Conservation (phyloP, 108 stramenopile genomes). For the Stephanodiscus minutulus region DNA sequence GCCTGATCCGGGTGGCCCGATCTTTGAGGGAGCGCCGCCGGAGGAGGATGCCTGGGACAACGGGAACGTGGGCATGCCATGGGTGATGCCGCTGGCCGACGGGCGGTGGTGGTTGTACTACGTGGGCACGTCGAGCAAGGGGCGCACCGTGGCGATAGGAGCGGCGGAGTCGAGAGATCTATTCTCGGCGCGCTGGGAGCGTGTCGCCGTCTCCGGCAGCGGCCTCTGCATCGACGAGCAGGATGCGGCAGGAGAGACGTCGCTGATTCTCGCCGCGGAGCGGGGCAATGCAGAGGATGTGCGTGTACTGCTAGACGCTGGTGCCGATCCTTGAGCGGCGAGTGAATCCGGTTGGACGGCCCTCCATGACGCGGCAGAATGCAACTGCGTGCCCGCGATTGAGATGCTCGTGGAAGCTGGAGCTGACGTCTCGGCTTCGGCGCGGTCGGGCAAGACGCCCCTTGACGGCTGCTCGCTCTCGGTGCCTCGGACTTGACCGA, state of each 20-base stretch:
- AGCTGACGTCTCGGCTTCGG: too few species aligned
- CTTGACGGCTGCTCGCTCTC: too few species aligned
- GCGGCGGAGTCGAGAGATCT: neutral
- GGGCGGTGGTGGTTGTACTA: neutral
- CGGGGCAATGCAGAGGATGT: neutral
- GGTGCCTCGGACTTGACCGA: too few species aligned
- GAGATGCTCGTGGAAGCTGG: too few species aligned
- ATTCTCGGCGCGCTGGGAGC: neutral
- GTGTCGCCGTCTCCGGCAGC: neutral
- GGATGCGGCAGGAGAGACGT: neutral
- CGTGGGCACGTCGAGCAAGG: neutral
- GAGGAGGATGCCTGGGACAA: neutral
- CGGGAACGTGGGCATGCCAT: neutral
- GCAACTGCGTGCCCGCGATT: neutral
- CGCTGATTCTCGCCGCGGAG: neutral
- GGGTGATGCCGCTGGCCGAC: neutral
- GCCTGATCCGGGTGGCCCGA: neutral
- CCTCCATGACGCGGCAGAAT: neutral
- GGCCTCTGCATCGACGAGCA: neutral
- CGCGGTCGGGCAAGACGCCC: too few species aligned
- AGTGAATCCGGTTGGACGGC: neutral
- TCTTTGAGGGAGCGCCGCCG: neutral
- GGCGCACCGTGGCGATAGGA: neutral
- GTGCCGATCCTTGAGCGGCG: neutral
- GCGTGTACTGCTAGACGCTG: neutral